Conservation (phyloP, 306 rosid species). For the Glycine latifolia region DNA sequence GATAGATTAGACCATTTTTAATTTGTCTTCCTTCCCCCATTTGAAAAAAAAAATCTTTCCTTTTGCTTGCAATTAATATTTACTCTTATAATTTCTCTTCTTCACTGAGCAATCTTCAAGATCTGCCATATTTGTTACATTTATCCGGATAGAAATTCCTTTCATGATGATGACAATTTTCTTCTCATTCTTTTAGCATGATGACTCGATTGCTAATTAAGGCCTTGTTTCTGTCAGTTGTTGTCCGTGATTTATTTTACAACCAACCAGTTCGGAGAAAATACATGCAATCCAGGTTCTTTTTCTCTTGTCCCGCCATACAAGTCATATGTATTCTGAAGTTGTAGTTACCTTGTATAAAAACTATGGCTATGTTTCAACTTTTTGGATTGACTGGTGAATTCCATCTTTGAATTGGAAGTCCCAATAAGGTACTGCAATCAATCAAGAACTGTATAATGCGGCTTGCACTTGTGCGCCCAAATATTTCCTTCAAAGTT, state of each 20-base stretch:
- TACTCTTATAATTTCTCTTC: slow-evolving; percentile 37
- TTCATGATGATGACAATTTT: slow-evolving; percentile 29
- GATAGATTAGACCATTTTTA: slow-evolving; percentile 12
- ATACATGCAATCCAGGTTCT: slow-evolving; percentile 81
- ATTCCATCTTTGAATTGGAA: slow-evolving; percentile 54
- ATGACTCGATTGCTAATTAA: slow-evolving; percentile 40
- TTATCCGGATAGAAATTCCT: slow-evolving; percentile 34
- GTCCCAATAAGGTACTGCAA: slow-evolving; percentile 89
- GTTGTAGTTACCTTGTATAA: slow-evolving; percentile 46
- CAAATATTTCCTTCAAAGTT: slow-evolving; percentile 72
- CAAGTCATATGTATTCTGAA: slow-evolving; percentile 39
- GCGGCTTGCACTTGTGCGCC: slow-evolving; percentile 70
- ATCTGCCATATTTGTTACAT: slow-evolving; percentile 24
- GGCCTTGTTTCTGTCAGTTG: slow-evolving; percentile 57
- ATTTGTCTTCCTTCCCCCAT: background rate
- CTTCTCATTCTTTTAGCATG: slow-evolving; percentile 4
- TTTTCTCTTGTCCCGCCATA: slow-evolving; percentile 27
- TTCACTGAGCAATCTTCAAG: slow-evolving; percentile 10
- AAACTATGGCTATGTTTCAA: slow-evolving; percentile 43
- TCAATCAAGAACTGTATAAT: slow-evolving; percentile 77
- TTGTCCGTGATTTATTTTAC: slow-evolving; percentile 90
- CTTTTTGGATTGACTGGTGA: slow-evolving; percentile 55
- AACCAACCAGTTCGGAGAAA: slow-evolving; percentile 98
- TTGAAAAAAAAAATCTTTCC: slow-evolving; percentile 1
- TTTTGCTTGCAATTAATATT: slow-evolving; percentile 37